Percentiles rank a stretch among this genome's conserved stretches.
Evolutionary conservation across 1,284 basidiomycete species (phyloP).

Genomic region (Calocybe gambosa): DNA sequence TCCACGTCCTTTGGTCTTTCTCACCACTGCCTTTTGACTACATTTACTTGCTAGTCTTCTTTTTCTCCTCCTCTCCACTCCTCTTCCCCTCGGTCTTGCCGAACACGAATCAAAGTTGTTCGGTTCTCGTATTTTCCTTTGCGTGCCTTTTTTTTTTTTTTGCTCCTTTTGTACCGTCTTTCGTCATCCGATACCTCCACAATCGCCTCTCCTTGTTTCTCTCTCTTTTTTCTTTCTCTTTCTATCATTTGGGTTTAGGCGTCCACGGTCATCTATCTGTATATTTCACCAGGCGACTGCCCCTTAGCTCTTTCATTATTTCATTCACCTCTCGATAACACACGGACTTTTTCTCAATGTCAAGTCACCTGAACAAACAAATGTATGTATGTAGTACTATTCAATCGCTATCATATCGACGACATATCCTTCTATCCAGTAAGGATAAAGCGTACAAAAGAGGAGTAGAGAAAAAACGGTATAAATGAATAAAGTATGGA

Average conservation of each 20-base stretch:
- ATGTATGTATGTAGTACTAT: slow-evolving; percentile 23
- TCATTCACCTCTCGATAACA: neutral
- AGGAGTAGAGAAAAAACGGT: neutral
- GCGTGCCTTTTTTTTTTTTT: neutral
- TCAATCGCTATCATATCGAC: slow-evolving; percentile 8
- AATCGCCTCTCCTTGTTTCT: too few species aligned
- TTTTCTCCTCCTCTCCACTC: neutral
- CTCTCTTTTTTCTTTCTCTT: too few species aligned
- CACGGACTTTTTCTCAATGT: slow-evolving; percentile 12
- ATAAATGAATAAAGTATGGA: neutral
- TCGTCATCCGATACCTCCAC: too few species aligned
- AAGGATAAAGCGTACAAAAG: neutral
- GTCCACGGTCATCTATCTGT: too few species aligned
- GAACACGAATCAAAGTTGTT: neutral
- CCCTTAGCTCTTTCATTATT: neutral
- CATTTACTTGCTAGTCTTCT: neutral
- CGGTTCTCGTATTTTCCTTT: neutral
- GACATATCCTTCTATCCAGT: neutral
- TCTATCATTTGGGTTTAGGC: too few species aligned
- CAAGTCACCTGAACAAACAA: slow-evolving; percentile 8
- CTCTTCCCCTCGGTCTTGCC: neutral
- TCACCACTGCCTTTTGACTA: too few species aligned
- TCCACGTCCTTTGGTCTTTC: too few species aligned
- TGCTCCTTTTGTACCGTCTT: neutral
- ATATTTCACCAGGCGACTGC: too few species aligned